Evolutionary conservation across 2,329 filamentous ascomycete species (phyloP).

Genomic region (Xylariaceae sp.): DNA sequence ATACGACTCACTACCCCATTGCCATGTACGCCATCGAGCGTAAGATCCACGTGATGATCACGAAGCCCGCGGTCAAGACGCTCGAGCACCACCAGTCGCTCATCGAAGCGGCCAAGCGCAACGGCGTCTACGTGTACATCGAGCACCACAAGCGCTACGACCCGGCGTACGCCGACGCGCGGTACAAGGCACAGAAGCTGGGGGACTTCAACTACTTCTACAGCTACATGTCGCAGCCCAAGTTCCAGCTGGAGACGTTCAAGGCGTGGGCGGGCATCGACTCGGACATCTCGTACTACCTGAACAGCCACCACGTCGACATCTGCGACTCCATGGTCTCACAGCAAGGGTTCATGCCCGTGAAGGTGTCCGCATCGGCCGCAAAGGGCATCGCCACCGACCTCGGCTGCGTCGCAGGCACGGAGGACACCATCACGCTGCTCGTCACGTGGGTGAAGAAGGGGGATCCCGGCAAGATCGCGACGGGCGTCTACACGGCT

Average conservation of each 20-base stretch:
- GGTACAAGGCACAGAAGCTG: constrained; percentile 66
- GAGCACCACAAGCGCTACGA: constrained; percentile 98
- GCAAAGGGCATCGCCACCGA: constrained; percentile 72
- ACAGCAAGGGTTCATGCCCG: constrained; percentile 63
- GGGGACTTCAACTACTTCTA: constrained; percentile 99
- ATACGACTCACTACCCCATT: constrained; percentile 88
- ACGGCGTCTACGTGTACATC: constrained; percentile 83
- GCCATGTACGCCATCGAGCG: constrained; percentile 87
- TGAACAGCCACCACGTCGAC: constrained; percentile 93
- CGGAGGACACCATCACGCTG: constrained; percentile 90
- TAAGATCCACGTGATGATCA: constrained; percentile 84
- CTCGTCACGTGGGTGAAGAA: constrained; percentile 83
- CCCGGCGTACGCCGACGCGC: constrained; percentile 84
- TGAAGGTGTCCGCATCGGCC: constrained; percentile 71
- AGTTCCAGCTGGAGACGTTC: constrained; percentile 89
- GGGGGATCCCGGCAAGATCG: constrained; percentile 61
- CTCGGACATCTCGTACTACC: constrained; percentile 91
- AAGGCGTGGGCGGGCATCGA: constrained; percentile 90
- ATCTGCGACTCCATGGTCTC: constrained; percentile 89
- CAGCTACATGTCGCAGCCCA: constrained; percentile 91
- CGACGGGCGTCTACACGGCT: constrained; percentile 86
- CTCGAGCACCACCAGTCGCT: constrained; percentile 75
- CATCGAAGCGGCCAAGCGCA: constrained; percentile 63
- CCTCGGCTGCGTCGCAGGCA: constrained; percentile 72
- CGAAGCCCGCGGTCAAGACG: constrained; percentile 86